These are phyloP conservation scores for Lepidium africanum DNA, from an alignment of 345 rosid species.

Conservation along the genomic window DNA sequence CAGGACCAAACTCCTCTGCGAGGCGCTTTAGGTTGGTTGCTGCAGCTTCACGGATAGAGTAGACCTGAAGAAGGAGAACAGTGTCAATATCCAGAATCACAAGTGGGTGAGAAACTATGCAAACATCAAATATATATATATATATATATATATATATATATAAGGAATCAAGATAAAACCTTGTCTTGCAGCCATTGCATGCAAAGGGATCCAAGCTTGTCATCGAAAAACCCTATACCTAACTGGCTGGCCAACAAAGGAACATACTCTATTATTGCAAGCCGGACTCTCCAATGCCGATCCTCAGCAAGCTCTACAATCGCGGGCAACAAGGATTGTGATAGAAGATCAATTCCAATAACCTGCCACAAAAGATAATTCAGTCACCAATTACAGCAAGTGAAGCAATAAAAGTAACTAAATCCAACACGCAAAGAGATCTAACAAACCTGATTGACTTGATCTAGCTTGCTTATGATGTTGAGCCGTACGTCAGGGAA, in stretches of 20 bases:
- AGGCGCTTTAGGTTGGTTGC: constrained; percentile 80
- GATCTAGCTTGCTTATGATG: constrained; percentile 97
- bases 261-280: constrained; percentile 94
- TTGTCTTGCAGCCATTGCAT: constrained; percentile 98
- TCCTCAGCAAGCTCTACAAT: constrained; percentile 99
- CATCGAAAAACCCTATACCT: constrained; percentile 89
- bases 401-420: neutral
- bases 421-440: neutral
- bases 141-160: too few relatives aligned
- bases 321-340: constrained; percentile 91
- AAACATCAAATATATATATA: neutral
- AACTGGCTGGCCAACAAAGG: constrained; percentile 93
- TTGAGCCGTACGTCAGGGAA: constrained; percentile 98
- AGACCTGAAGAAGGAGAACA: constrained; percentile 38
- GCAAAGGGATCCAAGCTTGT: constrained; percentile 89
- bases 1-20: constrained; percentile 84
- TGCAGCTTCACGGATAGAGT: constrained; percentile 84
- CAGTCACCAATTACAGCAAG: neutral
- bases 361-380: constrained; percentile 42
- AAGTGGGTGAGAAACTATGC: neutral
- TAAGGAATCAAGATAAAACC: constrained; percentile 32
- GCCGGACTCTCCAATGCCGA: constrained; percentile 98
- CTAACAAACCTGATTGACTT: constrained; percentile 90
- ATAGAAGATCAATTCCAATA: constrained; percentile 90
- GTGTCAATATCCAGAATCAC: neutral